Evolutionary conservation across 106 monocot genomes (phyloP), one percentile per base, ranked within the genome.

Genomic region (Narthecium ossifragum): DNA sequence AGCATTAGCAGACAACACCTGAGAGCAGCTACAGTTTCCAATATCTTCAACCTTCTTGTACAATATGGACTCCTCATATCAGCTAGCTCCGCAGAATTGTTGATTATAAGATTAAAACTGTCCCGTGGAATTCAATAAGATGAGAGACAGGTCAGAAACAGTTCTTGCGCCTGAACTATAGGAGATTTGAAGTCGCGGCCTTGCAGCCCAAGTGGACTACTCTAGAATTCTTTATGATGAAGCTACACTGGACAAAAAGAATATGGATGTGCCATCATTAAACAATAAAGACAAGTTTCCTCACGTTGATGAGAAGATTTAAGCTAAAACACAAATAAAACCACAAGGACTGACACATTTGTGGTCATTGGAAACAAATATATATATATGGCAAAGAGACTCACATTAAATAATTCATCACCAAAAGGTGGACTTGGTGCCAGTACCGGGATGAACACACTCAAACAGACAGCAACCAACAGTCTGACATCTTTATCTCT

Each of bases 401-500:
- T 49, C 78, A 86, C 94, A 89, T 83, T 86, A 64, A 83, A 74
- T 75, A 78, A 50, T 31, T 80, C 69, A 71, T 86, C 86, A 59
- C 67, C 80, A 60, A 86, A 94, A 71, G 83, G 90, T 49, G 83
- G 78, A 36, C 80, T 55, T 45, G 94, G 94, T 63, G 90, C 90
- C 37, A 94, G 73, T 45, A 94, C 37, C n/a, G 90, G 77, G 22
- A 86, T 78, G 39, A 85, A 62, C 62, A 90, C 94, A 73, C 72
- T 73, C 53, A 80, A 75, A 66, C 94, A 94, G 39, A 65, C 83
- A 29, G 85, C 89, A 68, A 83, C 67, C 31, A 89, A 46, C 63
- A 94, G 67, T 64, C 64, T 83, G 15, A 94, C 80, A 56, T 94
- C 94, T 64, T 86, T 88, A 60, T 94, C 94, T 70, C 79, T 94